Evolutionary conservation across 306 rosid genomes (phyloP), one percentile per base, ranked within the genome.

Genomic region (Sesbania bispinosa): DNA sequence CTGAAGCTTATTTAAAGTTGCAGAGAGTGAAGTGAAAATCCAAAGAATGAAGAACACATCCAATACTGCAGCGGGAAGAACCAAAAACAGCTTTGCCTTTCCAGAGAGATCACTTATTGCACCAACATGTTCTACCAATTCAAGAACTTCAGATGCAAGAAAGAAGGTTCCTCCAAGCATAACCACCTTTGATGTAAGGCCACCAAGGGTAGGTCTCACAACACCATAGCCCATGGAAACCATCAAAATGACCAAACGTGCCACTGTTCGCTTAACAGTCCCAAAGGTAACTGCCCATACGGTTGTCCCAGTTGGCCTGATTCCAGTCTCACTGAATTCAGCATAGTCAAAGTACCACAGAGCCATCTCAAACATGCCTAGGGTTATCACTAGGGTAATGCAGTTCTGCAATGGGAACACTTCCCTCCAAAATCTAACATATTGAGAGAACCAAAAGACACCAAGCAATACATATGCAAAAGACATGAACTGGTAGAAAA

Each of bases 221-320:
- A 94, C 99, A 79, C 97, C 99, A 51, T 83, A 94, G 21, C 97
- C 97, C 99, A 94, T 94, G 2, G 99, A 79, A 58, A 94, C 99
- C 63, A 85, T 88, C 48, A 94, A 88, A 65, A 94, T 82, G 67
- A 94, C 79, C 68, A 91, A 57, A 41, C 99, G 96, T 4, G 99
- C 90, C 7, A 91, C 92, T 0, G 97, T 91, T 20, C 86, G 94
- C 61, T 91, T 94, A 54, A 94, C 77, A 32, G 96, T 79, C 8
- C 99, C 99, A 45, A 87, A 91, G 20, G 96, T 86, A 53, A 94
- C 92, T 0, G 99, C 99, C 99, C 97, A 91, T 54, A 87, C 18
- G 30, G 99, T 91, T 46, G 84, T 94, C 79, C 95, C 99, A 23
- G 89, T 87, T 41, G 99, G 99, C 74, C 99, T 86, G 67, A 88